A percentile compares a stretch with the other conserved stretches of the same genome.
Conservation (phyloP, 2,329 filamentous ascomycete species). For the Trichoderma guizhouense region DNA sequence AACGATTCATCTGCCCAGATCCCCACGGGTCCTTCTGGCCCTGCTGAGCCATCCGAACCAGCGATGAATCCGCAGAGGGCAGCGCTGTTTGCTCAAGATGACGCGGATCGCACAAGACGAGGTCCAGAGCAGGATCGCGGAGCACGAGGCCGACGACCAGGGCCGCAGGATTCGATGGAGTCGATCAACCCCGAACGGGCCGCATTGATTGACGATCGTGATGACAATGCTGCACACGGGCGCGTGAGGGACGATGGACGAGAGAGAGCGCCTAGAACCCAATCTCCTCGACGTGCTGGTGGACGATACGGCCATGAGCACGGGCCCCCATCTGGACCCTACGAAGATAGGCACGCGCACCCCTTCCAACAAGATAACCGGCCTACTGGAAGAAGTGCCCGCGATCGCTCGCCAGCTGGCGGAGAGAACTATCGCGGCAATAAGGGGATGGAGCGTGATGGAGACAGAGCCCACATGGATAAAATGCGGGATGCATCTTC, state of each 20-base stretch:
- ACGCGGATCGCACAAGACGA: conserved; percentile 26
- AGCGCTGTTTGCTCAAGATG: conserved; percentile 43
- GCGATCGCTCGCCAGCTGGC: conserved; percentile 32
- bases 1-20: conserved; percentile 28
- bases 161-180: conserved; percentile 31
- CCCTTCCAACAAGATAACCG: conserved; percentile 36
- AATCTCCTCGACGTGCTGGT: conserved; percentile 49
- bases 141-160: conserved; percentile 28
- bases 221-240: conserved; percentile 30
- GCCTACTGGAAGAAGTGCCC: conserved; percentile 29
- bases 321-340: conserved; percentile 32
- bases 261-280: conserved; percentile 39
- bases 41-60: conserved; percentile 38
- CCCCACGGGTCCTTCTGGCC: conserved; percentile 27
- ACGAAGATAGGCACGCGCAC: conserved; percentile 49
- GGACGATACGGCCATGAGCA: conserved; percentile 33
- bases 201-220: conserved; percentile 41
- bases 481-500: conserved; percentile 38
- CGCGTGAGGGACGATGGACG: conserved; percentile 45
- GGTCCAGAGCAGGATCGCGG: conserved; percentile 31
- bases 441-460: conserved; percentile 39
- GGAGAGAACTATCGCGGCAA: conserved; percentile 33
- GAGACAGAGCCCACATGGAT: conserved; percentile 31
- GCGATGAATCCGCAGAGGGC: conserved; percentile 56
- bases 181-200: conserved; percentile 49